phyloP scores from a whole-genome alignment of 306 rosid species.

The Corylus avellana region DNA sequence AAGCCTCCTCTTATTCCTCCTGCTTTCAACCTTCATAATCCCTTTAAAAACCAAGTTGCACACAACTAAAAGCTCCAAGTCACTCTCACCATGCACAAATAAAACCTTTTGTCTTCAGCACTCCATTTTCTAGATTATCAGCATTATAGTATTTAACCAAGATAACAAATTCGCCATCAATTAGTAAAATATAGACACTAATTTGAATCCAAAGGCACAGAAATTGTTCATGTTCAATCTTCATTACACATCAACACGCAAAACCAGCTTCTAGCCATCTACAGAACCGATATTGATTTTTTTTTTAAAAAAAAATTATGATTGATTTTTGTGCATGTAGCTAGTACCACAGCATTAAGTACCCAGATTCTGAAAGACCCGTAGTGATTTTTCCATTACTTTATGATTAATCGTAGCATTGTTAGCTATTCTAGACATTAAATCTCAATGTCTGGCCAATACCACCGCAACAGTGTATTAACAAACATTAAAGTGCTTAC shows the following conservation, averaged over 20 bases:
- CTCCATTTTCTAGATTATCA: not conserved
- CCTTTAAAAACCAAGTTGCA: not conserved
- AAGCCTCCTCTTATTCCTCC: not conserved
- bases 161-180: not conserved
- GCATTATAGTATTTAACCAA: not conserved
- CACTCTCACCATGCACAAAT: not conserved
- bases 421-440: not conserved
- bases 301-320: not conserved
- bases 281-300: not conserved
- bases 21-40: not conserved
- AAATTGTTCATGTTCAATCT: not conserved
- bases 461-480: not conserved
- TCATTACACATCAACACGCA: not conserved
- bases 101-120: not conserved
- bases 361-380: not conserved
- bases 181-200: not conserved
- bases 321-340: not conserved
- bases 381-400: not conserved
- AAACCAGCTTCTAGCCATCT: not conserved
- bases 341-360: not conserved
- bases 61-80: not conserved
- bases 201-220: not conserved
- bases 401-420: not conserved
- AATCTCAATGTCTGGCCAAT: not conserved
- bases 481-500: not conserved